Evolutionary conservation across 768 basidiomycete species (phyloP), one percentile per base, ranked within the genome.

Genomic region (Podaxis carcinomalis): DNA sequence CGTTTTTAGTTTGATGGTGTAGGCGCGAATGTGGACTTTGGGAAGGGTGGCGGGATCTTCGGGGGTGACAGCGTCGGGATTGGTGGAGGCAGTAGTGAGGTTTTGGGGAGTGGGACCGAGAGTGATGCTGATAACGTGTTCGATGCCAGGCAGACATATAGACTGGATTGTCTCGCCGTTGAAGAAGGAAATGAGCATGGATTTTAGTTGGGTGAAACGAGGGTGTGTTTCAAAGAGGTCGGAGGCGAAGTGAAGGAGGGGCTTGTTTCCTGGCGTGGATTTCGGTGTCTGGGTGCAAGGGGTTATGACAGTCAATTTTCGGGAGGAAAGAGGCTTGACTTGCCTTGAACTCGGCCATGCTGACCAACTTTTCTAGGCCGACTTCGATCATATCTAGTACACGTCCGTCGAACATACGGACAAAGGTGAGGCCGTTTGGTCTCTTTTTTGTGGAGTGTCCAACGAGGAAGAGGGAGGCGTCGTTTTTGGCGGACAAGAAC

Each of bases 351-450:
- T 86, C 85, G 13, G 80, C 67, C 89, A 98, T 95, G 64, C 84
- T 80, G 55, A 84, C 80, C 69, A 87, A 94, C 47, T 77, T 82
- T 56, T 94, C 92, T 27, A 98, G 87, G 0, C 96, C 95, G 7
- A 97, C 76, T 75, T 98, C 97, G 61, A 93, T 83, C 93, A 98
- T 96, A 73, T 99, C 97, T 68, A 98, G 76, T 37, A 98, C 84
- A 68, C 84, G 79, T 44, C 86, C 82, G 64, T 97, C 90, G 65
- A 87, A 98, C 83, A 89, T 95, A 58, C 97, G 78, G 5, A 87
- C 90, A 68, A 98, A 85, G 0, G 89, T 86, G 63, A 99, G 73
- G 25, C 90, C 88, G 67, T 98, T 81, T 6, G 96, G 97, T 55
- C 95, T 79, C 71, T 99, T 99, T 76, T 99, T 99, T 27, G 88